Percentiles rank a stretch among this genome's conserved stretches.
Conservation (phyloP, 2,329 filamentous ascomycete species). For the Fusarium verrucosum region DNA sequence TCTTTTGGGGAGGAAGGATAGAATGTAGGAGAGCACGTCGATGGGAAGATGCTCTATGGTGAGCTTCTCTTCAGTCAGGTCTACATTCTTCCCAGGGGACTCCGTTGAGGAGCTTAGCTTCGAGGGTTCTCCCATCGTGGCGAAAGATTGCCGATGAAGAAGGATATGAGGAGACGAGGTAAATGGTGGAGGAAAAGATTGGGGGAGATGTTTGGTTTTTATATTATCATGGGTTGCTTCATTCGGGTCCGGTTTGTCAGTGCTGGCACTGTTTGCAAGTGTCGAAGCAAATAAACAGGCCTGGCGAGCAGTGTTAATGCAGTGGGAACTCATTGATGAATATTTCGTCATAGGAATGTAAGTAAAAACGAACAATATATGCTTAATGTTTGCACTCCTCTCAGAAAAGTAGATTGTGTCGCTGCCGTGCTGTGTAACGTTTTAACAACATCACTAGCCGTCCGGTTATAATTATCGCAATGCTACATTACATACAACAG, state of each 20-base stretch:
- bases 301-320: not conserved
- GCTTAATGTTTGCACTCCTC: not conserved
- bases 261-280: not conserved
- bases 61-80: not conserved
- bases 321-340: not conserved
- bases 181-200: not conserved
- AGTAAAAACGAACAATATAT: not conserved
- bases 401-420: not conserved
- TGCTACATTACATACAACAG: no score
- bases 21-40: slow-evolving; percentile 5
- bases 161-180: not conserved
- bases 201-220: not conserved
- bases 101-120: not conserved
- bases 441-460: not conserved
- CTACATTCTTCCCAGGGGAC: not conserved
- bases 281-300: not conserved
- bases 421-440: not conserved
- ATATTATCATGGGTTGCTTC: not conserved
- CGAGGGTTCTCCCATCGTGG: slow-evolving; percentile 2
- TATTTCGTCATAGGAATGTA: not conserved
- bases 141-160: not conserved
- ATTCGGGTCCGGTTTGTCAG: not conserved
- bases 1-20: slow-evolving; percentile 9
- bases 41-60: not conserved
- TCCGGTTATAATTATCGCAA: no score